phyloP scores from a whole-genome alignment of 768 basidiomycete species.

The Leccinellum albellum region DNA sequence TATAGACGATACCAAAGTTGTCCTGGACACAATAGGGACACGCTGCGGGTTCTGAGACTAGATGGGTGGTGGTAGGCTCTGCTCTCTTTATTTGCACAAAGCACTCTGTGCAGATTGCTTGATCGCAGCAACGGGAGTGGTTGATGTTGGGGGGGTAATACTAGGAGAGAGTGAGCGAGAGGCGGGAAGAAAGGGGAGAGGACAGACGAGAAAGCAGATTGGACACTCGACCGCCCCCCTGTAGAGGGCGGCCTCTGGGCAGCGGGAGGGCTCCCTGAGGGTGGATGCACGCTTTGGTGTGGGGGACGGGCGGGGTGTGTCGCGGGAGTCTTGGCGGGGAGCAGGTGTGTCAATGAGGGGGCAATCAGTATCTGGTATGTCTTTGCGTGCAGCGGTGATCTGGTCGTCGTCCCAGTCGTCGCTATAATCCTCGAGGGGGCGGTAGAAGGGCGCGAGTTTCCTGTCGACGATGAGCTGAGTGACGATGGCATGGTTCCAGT shows the following conservation, averaged over 20 bases:
- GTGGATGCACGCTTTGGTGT: constrained; percentile 51
- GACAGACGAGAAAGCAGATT: constrained; percentile 91
- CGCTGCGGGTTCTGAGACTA: constrained; percentile 93
- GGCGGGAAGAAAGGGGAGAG: constrained; percentile 14
- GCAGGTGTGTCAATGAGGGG: constrained; percentile 35
- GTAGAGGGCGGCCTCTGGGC: constrained; percentile 78
- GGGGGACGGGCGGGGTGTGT: constrained; percentile 23
- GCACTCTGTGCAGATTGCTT: constrained; percentile 98
- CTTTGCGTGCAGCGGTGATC: constrained; percentile 78
- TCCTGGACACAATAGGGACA: constrained; percentile 98
- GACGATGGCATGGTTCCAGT: constrained; percentile 88
- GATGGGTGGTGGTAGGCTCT: constrained; percentile 91
- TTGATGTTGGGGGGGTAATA: constrained; percentile 98
- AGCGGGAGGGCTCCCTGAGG: constrained; percentile 61
- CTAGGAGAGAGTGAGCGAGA: constrained; percentile 42
- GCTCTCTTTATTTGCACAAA: constrained; percentile 98
- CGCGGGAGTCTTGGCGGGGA: constrained; percentile 33
- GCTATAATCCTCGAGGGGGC: constrained; percentile 91
- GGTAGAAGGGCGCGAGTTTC: constrained; percentile 92
- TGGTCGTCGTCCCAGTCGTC: constrained; percentile 86
- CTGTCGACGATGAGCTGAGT: constrained; percentile 85
- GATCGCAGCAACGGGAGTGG: constrained; percentile 95
- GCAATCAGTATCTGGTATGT: constrained; percentile 50
- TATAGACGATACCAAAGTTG: constrained; percentile 93
- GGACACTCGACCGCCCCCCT: constrained; percentile 89